Evolutionary conservation across 2,329 filamentous ascomycete genomes (phyloP), one percentile per base, ranked within the genome.

Genomic region (Aspergillus awamori): DNA sequence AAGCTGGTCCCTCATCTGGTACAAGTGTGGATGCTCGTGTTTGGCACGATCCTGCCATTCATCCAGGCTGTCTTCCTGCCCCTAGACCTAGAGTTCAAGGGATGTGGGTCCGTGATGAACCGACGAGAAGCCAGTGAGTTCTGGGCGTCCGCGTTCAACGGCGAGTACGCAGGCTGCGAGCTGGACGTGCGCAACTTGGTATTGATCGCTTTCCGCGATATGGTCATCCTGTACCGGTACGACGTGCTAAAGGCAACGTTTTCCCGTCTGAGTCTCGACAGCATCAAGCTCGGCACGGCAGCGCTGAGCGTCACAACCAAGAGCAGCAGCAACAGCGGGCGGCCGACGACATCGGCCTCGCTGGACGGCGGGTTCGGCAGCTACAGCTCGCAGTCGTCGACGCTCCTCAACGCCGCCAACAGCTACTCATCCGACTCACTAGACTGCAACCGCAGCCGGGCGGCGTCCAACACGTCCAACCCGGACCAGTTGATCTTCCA

Each of bases 61-160:
- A 88, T 99, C 69, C 94, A 98, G 79, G 93, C 94, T 1, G 93
- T 97, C 1, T 97, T 99, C 72, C 81, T 99, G 1, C 95, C 93
- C 0, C 80, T 99, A 1, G 95, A 99, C 71, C 85, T 97, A 10
- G 95, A 99, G 74, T 96, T 99, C 73, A 89, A 92, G 57, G 95
- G 94, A 5, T 85, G 86, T 51, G 95, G 95, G 15, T 82, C 87
- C 0, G 85, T 98, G 58, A 89, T 98, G 85, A 88, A 85, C 0
- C 77, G 85, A 0, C 87, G 92, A 5, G 89, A 96, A 76, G 90
- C 93, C 4, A 87, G 88, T 43, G 94, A 98, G 62, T 97, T 97
- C 71, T 98, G 94, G 93, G 90, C 90, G 28, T 88, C 88, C 6
- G 83, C 91, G 17, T 81, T 89, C 57, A 83, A 82, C 55, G 79